Conservation (phyloP, 169 alveolate species). For the Plasmodium vivax region DNA sequence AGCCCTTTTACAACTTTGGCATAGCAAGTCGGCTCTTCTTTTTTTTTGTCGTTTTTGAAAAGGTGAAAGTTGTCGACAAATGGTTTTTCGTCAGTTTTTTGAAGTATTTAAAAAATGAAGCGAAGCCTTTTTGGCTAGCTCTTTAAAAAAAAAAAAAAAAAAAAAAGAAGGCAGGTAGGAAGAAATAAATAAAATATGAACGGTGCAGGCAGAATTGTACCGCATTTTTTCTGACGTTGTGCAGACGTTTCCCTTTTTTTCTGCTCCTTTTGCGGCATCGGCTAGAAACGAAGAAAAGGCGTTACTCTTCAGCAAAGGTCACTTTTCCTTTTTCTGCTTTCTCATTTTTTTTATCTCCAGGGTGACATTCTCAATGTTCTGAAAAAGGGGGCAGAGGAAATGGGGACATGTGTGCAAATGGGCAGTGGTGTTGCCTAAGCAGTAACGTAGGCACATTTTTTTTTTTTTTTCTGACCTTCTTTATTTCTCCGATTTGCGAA, state of each 20-base stretch:
- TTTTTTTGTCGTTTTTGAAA: conserved; percentile 3
- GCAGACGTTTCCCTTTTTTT: background rate
- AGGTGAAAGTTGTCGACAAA: background rate
- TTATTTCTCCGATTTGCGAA: conserved; percentile 68
- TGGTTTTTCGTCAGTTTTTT: background rate
- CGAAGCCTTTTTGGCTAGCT: background rate
- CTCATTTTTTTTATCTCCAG: conserved; percentile 68
- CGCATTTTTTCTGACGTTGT: background rate
- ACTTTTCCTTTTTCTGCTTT: conserved; percentile 57
- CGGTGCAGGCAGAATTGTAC: background rate
- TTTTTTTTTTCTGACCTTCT: conserved; percentile 28
- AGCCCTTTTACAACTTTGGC: background rate
- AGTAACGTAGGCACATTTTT: background rate
- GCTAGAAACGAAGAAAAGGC: background rate
- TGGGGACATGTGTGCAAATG: background rate
- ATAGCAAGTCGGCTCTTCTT: background rate
- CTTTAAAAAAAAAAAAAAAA: conserved; percentile 2
- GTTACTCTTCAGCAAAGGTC: background rate
- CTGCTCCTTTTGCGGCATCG: background rate
- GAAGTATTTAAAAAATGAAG: background rate
- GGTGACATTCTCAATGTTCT: conserved; percentile 56
- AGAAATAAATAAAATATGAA: background rate
- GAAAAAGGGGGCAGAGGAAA: background rate
- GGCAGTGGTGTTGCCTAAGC: background rate
- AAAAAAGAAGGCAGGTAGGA: background rate